Conservation (phyloP, 306 rosid genomes). For the Begonia peltatifolia region DNA sequence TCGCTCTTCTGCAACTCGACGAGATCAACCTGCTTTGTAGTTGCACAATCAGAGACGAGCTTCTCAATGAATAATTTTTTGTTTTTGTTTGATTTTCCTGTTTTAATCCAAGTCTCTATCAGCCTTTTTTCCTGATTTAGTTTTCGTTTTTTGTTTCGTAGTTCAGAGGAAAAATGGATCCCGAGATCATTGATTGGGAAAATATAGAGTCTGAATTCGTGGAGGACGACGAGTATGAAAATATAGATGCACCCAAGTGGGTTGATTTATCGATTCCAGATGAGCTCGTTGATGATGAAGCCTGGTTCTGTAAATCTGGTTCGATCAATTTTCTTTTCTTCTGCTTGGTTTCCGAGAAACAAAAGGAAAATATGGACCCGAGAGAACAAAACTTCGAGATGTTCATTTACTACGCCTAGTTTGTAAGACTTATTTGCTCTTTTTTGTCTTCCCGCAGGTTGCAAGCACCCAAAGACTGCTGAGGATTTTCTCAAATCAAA, state of each 20-base stretch:
- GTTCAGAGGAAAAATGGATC: slow-evolving; percentile 27
- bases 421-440: background rate
- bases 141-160: slow-evolving; percentile 1
- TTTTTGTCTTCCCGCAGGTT: slow-evolving; percentile 13
- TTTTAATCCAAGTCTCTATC: too few relatives aligned
- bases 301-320: slow-evolving; percentile 39
- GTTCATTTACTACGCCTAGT: too few relatives aligned
- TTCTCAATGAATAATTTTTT: background rate
- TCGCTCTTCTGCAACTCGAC: background rate
- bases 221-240: slow-evolving; percentile 26
- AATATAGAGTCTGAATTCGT: slow-evolving; percentile 24
- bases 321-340: background rate
- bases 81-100: background rate
- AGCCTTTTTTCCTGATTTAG: background rate
- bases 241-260: slow-evolving; percentile 38
- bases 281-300: slow-evolving; percentile 20
- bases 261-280: slow-evolving; percentile 23
- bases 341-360: background rate
- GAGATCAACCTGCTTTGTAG: background rate
- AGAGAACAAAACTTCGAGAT: too few relatives aligned
- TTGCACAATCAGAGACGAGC: background rate
- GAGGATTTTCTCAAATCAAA: slow-evolving; percentile 20
- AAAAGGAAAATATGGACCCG: background rate
- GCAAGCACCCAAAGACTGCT: slow-evolving; percentile 29
- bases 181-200: slow-evolving; percentile 38